Evolutionary conservation across 2,329 filamentous ascomycete species (phyloP), one percentile per base, ranked within the genome.

Genomic region (Zymoseptoria ardabiliae): DNA sequence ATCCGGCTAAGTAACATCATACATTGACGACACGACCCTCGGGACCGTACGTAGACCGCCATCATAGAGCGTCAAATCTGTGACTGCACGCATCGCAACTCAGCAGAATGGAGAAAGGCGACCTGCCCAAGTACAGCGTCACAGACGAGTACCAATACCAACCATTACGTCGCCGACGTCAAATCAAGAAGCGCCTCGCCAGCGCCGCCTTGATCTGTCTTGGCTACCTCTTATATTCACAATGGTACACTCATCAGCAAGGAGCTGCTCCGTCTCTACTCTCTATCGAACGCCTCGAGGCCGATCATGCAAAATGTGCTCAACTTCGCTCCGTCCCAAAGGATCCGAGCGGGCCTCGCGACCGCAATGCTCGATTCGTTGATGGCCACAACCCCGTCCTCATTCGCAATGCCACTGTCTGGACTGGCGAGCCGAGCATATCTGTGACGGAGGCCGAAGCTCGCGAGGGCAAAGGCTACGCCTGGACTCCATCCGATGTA

Each of bases 221-320:
- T 23, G 45, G 54, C 4, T 50, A 55, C 50, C 17, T 61, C 11
- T 50, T 54, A 20, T 65, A 61, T 25, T 49, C 53, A 17, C 11
- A 55, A 7, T 63, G 57, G 51, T 41, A 21, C 22, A 51, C 60
- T 45, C 54, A 53, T 45, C 54, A 53, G 52, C 25, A 48, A 23
- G 79, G 96, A 96, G 79, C 96, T 96, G 77, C 91, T 96, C 63
- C 91, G 96, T 70, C 87, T 87, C 0, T 95, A 95, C 72, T 87
- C 3, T 86, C 84, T 1, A 62, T 78, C 21, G 73, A 79, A 52
- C 80, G 78, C 65, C 75, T 89, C 21, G 73, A 78, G 41, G 74
- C 78, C 11, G 80, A 88, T 64, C 72, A 86, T 21, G 76, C 75
- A 17, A 79, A 78, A 1, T 88, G 86, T 72, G 74, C 78, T 30